A percentile compares a stretch with the other conserved stretches of the same genome.
These are phyloP conservation scores for Aegilops speltoides DNA, from an alignment of 176 grass and related monocot species.

Conservation along the genomic window DNA sequence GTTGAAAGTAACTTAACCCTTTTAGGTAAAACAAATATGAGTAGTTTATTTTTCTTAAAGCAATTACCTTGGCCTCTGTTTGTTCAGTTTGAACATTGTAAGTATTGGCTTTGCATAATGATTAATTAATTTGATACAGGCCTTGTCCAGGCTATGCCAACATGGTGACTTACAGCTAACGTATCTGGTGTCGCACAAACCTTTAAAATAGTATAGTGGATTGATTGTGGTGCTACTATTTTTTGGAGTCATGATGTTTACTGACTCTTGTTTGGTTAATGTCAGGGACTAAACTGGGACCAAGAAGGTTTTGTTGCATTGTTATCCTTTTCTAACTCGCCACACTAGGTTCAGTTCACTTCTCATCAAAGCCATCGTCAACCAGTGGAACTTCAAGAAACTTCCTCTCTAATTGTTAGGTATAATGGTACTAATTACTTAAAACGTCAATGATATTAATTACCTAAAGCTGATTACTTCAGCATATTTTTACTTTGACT, in stretches of 20 bases:
- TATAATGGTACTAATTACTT: slow-evolving; percentile 18
- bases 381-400: slow-evolving; percentile 86
- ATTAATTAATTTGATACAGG: too few relatives aligned
- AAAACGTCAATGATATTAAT: too few relatives aligned
- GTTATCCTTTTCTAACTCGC: slow-evolving; percentile 87
- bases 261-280: slow-evolving; percentile 32
- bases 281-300: slow-evolving; percentile 81
- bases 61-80: not conserved
- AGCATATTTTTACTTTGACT: too few relatives aligned
- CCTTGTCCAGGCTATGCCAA: too few relatives aligned
- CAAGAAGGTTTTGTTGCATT: slow-evolving; percentile 69
- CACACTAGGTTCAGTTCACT: slow-evolving; percentile 84
- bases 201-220: not conserved
- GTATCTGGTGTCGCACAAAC: not conserved
- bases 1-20: too few relatives aligned
- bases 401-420: slow-evolving; percentile 76
- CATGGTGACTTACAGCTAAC: not conserved
- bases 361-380: slow-evolving; percentile 82
- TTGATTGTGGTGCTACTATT: not conserved
- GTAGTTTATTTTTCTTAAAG: not conserved
- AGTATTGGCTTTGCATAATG: not conserved
- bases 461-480: too few relatives aligned
- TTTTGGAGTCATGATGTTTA: not conserved
- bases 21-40: too few relatives aligned
- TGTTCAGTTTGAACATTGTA: not conserved